A percentile compares a stretch with the other conserved stretches of the same genome.
These are phyloP conservation scores for Claviceps paspali DNA, from an alignment of 2,329 filamentous ascomycete genomes.

Conservation along the genomic window DNA sequence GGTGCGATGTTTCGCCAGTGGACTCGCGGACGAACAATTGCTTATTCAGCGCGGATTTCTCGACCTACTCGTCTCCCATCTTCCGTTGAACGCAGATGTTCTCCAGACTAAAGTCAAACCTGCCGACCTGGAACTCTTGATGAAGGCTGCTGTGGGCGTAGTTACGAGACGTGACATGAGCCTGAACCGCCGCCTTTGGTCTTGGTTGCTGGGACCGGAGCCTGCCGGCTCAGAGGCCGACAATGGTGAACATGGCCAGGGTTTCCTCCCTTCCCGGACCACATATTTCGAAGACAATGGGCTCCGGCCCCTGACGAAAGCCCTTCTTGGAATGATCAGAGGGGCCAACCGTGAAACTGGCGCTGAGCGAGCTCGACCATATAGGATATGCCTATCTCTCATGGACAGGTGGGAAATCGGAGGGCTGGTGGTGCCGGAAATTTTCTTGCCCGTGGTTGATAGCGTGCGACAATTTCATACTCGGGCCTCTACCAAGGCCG, in stretches of 20 bases:
- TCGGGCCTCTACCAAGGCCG: conserved; percentile 45
- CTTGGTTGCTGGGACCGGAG: conserved; percentile 82
- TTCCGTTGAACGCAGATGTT: conserved; percentile 71
- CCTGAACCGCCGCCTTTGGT: conserved; percentile 85
- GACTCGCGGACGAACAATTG: conserved; percentile 72
- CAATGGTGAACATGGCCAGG: conserved; percentile 26
- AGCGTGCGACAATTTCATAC: conserved; percentile 64
- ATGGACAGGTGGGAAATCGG: conserved; percentile 99
- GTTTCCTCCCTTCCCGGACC: conserved; percentile 41
- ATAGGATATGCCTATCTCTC: conserved; percentile 80
- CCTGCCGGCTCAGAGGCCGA: conserved; percentile 34
- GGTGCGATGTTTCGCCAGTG: conserved; percentile 81
- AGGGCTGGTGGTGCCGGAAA: conserved; percentile 69
- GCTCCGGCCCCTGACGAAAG: conserved; percentile 55
- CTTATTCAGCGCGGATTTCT: conserved; percentile 89
- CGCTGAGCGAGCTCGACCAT: conserved; percentile 64
- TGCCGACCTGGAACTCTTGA: conserved; percentile 65
- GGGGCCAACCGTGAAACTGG: conserved; percentile 13
- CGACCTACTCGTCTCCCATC: conserved; percentile 77
- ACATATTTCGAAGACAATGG: conserved; percentile 77
- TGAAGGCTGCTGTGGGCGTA: conserved; percentile 73
- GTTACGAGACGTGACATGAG: conserved; percentile 91
- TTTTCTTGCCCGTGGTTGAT: conserved; percentile 75
- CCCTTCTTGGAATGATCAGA: conserved; percentile 63
- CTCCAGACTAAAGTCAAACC: conserved; percentile 59